A percentile compares a stretch with the other conserved stretches of the same genome.
Conservation (phyloP, 2,329 filamentous ascomycete genomes). For the Neonectria punicea region DNA sequence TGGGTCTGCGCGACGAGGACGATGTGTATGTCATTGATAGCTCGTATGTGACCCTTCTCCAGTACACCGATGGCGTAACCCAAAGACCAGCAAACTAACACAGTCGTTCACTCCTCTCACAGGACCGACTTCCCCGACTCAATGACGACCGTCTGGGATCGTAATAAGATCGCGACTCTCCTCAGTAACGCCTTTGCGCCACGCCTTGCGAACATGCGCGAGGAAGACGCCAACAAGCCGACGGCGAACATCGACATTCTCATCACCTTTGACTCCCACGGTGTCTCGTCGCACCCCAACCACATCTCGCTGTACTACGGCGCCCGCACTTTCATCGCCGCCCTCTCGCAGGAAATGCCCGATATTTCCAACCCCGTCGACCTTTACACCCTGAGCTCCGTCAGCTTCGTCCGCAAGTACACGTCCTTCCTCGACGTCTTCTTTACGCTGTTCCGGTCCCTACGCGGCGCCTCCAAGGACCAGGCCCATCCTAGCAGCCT, state of each 20-base stretch:
- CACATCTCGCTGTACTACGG: slow-evolving; percentile 91
- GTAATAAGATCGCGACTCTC: slow-evolving; percentile 74
- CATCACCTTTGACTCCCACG: slow-evolving; percentile 87
- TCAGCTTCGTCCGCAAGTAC: slow-evolving; percentile 84
- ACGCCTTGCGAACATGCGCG: slow-evolving; percentile 56
- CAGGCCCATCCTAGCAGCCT: slow-evolving; percentile 64
- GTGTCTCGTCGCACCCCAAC: slow-evolving; percentile 91
- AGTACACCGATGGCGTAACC: not conserved
- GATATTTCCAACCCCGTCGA: slow-evolving; percentile 80
- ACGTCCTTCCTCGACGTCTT: slow-evolving; percentile 78
- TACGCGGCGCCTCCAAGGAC: slow-evolving; percentile 51
- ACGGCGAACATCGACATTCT: slow-evolving; percentile 78
- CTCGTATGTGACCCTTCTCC: slow-evolving; percentile 59
- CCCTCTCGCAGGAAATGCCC: slow-evolving; percentile 70
- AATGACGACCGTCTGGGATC: slow-evolving; percentile 83
- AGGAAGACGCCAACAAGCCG: slow-evolving; percentile 49
- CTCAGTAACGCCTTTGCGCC: slow-evolving; percentile 81
- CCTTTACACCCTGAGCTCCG: slow-evolving; percentile 84
- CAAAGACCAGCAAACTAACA: slow-evolving; percentile 16
- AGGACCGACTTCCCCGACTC: slow-evolving; percentile 82
- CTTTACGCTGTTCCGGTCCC: slow-evolving; percentile 66
- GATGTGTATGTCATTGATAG: slow-evolving; percentile 90
- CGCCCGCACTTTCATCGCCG: slow-evolving; percentile 75
- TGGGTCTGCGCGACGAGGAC: slow-evolving; percentile 79
- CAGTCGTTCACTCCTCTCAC: not conserved